Percentiles rank a stretch among this genome's conserved stretches.
phyloP scores from a whole-genome alignment of 768 basidiomycete genomes.

The Phlebiopsis gigantea region DNA sequence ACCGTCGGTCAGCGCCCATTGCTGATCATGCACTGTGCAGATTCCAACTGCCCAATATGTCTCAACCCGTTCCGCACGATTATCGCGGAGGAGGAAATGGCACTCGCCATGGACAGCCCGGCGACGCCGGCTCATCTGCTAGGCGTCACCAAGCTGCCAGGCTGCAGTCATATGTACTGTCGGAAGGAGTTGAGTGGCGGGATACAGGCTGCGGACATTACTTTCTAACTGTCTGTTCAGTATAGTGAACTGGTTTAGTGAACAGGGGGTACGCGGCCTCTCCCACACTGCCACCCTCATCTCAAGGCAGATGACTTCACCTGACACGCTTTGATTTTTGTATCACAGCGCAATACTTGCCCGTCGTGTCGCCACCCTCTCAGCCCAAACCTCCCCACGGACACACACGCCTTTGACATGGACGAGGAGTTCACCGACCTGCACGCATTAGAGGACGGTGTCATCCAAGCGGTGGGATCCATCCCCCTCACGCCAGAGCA shows the following conservation, averaged over 20 bases:
- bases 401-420: not conserved
- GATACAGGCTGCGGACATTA: slow-evolving; percentile 3
- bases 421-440: not conserved
- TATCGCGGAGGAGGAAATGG: slow-evolving; percentile 70
- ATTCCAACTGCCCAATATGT: slow-evolving; percentile 73
- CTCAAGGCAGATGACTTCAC: not conserved
- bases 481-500: slow-evolving; percentile 10
- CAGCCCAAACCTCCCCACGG: slow-evolving; percentile 6
- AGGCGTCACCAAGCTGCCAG: slow-evolving; percentile 59
- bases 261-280: slow-evolving; percentile 40
- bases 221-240: slow-evolving; percentile 30
- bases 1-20: not conserved
- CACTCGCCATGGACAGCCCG: slow-evolving; percentile 72
- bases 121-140: slow-evolving; percentile 64
- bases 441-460: not conserved
- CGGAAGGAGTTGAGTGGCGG: slow-evolving; percentile 56
- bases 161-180: slow-evolving; percentile 65
- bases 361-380: slow-evolving; percentile 23
- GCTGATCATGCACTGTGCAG: slow-evolving; percentile 29
- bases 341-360: slow-evolving; percentile 19
- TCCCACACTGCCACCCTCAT: not conserved
- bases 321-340: not conserved
- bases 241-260: slow-evolving; percentile 55
- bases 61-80: slow-evolving; percentile 62
- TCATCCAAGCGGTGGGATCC: slow-evolving; percentile 1